Evolutionary conservation across 129 eudicot genomes (phyloP), one percentile per base, ranked within the genome.

Genomic region (Scalesia atractyloides): DNA sequence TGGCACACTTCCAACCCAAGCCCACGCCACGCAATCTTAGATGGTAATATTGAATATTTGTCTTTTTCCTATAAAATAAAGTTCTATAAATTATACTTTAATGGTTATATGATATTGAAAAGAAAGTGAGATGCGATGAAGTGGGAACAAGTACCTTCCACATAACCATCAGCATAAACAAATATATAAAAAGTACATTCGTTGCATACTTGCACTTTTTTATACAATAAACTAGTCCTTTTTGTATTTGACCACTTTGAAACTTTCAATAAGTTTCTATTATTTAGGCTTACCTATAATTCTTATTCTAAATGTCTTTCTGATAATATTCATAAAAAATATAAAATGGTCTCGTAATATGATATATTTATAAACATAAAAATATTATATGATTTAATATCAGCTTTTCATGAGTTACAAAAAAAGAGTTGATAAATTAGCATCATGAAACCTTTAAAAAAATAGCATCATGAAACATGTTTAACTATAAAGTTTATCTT

Each of bases 121-220:
- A 34, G 44, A 12, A 22, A 46, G 43, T 66, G 20, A 24, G 51
- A 15, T n/a, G 58, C 14, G 51, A 67, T 67, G 50, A 57, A 20
- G 49, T 54, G 39, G 56, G 68, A 66, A 24, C 56, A 76, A 66
- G 62, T 58, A 70, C 74, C 69, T 30, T 67, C 66, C 66, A 66
- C 73, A 37, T 75, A 66, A 65, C 47, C 58, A 59, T 44, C 57
- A 59, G 20, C 66, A 22, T 60, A 43, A 24, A 73, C 68, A 30
- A 17, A 51, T 19, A 34, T 47, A 3, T 3, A 10, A 47, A 9
- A 47, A 47, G 52, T 30, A 24, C 30, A 24, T 24, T 24, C 30
- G 30, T 24, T 24, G 63, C 63, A 69, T 7, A 69, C 73, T 69
- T 69, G n/a, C 73, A 30, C n/a, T 49, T 26, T 48, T 52, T 69